phyloP scores from a whole-genome alignment of 768 basidiomycete species.

The Phaeolepiota aurea region DNA sequence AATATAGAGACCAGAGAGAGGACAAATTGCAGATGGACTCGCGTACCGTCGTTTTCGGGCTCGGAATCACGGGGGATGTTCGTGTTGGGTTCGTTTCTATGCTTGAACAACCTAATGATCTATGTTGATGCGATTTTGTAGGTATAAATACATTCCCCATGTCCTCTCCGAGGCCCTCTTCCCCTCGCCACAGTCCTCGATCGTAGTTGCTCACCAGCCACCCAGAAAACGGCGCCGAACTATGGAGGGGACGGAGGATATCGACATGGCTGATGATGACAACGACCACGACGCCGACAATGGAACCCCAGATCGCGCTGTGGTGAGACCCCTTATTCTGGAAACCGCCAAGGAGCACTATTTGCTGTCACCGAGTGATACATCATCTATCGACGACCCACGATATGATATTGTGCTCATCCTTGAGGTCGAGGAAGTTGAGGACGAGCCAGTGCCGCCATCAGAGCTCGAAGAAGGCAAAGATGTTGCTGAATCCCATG shows the following conservation, averaged over 20 bases:
- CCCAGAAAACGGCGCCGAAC: slow-evolving; percentile 26
- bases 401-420: slow-evolving; percentile 31
- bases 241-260: slow-evolving; percentile 10
- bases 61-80: slow-evolving; percentile 25
- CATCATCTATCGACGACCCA: slow-evolving; percentile 7
- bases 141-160: slow-evolving; percentile 45
- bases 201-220: slow-evolving; percentile 14
- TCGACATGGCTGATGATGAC: slow-evolving; percentile 3
- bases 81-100: slow-evolving; percentile 33
- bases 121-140: slow-evolving; percentile 10
- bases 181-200: slow-evolving; percentile 4
- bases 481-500: not conserved
- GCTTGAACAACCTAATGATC: not conserved
- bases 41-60: slow-evolving; percentile 42
- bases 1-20: slow-evolving; percentile 7
- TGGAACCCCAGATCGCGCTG: not conserved
- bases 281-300: not conserved
- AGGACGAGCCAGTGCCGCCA: not conserved
- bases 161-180: slow-evolving; percentile 16
- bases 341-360: slow-evolving; percentile 34
- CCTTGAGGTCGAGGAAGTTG: slow-evolving; percentile 18
- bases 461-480: not conserved
- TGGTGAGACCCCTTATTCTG: slow-evolving; percentile 17
- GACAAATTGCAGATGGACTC: slow-evolving; percentile 35
- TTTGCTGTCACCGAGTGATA: slow-evolving; percentile 22